Conservation (phyloP, 176 grass and related monocot genomes). For the Oryza glaberrima region DNA sequence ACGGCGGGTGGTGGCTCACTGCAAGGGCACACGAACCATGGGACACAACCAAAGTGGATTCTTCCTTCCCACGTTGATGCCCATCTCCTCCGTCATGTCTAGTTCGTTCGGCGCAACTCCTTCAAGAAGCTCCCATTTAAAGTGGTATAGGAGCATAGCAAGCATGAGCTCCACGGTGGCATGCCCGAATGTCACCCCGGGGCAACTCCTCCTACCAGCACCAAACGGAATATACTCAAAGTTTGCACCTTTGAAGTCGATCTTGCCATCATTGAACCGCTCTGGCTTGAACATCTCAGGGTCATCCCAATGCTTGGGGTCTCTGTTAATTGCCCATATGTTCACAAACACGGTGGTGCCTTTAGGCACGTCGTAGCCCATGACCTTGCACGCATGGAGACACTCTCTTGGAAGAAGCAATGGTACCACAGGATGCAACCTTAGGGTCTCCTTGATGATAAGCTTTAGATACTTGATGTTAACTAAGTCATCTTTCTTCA, state of each 20-base stretch:
- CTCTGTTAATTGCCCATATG: constrained; percentile 47
- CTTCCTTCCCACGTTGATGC: constrained; percentile 18
- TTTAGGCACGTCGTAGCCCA: constrained; percentile 39
- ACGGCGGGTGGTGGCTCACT: neutral
- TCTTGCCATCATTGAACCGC: constrained; percentile 11
- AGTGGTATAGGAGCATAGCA: constrained; percentile 40
- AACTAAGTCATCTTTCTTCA: constrained; percentile 35
- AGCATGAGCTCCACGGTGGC: constrained; percentile 30
- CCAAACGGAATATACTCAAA: constrained; percentile 47
- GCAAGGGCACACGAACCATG: neutral
- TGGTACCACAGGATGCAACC: constrained; percentile 45
- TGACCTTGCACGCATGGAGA: constrained; percentile 26
- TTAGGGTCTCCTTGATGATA: constrained; percentile 52
- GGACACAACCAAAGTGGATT: neutral
- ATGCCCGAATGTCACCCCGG: constrained; percentile 26
- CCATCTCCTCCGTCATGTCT: constrained; percentile 35
- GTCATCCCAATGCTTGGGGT: constrained; percentile 36
- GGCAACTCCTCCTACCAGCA: constrained; percentile 49
- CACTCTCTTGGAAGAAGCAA: constrained; percentile 34
- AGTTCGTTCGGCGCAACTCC: constrained; percentile 13
- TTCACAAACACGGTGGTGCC: constrained; percentile 40
- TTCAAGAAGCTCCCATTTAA: constrained; percentile 36
- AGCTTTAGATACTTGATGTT: constrained; percentile 46
- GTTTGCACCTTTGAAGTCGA: constrained; percentile 34
- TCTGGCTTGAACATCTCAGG: constrained; percentile 41